phyloP scores from a whole-genome alignment of 768 basidiomycete genomes.

The Mycena alexandri region DNA sequence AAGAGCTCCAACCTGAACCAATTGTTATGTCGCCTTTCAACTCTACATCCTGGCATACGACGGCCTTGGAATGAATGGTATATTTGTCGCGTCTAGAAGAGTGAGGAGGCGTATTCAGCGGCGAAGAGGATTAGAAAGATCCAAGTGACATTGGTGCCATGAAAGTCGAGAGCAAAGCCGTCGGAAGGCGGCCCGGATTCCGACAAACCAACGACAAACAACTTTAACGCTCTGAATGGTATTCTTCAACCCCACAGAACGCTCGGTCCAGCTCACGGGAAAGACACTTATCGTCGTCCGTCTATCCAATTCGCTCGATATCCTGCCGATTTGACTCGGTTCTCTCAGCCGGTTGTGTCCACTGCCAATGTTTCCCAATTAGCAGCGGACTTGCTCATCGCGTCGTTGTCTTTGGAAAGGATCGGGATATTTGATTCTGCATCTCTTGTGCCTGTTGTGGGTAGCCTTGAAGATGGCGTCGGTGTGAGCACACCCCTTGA shows the following conservation, averaged over 20 bases:
- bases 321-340: slow-evolving; percentile 18
- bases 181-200: slow-evolving; percentile 14
- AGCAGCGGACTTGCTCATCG: slow-evolving; percentile 78
- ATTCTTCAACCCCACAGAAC: slow-evolving; percentile 50
- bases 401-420: slow-evolving; percentile 69
- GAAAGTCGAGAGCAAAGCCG: slow-evolving; percentile 2
- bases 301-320: slow-evolving; percentile 32
- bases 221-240: slow-evolving; percentile 39
- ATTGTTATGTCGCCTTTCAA: slow-evolving; percentile 95
- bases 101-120: slow-evolving; percentile 18
- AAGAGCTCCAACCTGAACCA: slow-evolving; percentile 69
- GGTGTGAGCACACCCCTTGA: slow-evolving; percentile 84
- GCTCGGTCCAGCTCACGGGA: slow-evolving; percentile 45
- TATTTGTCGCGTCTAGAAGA: slow-evolving; percentile 83
- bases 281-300: slow-evolving; percentile 62
- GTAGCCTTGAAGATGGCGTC: slow-evolving; percentile 72
- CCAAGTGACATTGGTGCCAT: slow-evolving; percentile 46
- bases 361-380: slow-evolving; percentile 87
- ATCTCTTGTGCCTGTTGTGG: slow-evolving; percentile 78
- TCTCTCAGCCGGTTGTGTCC: slow-evolving; percentile 75
- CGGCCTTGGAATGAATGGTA: slow-evolving; percentile 89
- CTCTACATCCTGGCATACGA: slow-evolving; percentile 94
- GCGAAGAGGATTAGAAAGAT: not conserved
- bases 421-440: slow-evolving; percentile 75
- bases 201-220: not conserved